Evolutionary conservation across 164 flowering plant genomes (phyloP).

Genomic region (Dillenia suffruticosa): DNA sequence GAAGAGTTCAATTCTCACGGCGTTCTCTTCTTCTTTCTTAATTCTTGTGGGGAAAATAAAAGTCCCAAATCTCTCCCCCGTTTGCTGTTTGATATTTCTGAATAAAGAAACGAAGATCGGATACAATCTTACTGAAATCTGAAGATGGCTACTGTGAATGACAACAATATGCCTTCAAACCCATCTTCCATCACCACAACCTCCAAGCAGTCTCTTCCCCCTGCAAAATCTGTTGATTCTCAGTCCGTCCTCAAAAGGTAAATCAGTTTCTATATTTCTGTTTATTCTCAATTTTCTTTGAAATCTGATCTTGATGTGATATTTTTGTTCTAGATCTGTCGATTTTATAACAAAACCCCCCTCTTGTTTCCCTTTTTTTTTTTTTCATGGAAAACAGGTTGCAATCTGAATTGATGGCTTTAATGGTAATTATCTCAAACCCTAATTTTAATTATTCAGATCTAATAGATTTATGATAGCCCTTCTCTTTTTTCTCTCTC

Average conservation of each 20-base stretch:
- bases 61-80: too few relatives aligned
- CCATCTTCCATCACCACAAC: constrained; percentile 24
- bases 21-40: too few relatives aligned
- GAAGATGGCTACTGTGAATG: constrained; percentile 23
- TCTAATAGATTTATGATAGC: not conserved
- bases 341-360: not conserved
- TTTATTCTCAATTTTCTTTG: not conserved
- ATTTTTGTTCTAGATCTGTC: not conserved
- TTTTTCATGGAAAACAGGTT: not conserved
- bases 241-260: constrained; percentile 66
- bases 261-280: not conserved
- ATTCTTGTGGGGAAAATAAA: too few relatives aligned
- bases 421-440: not conserved
- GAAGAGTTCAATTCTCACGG: too few relatives aligned
- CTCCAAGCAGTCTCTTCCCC: constrained; percentile 29
- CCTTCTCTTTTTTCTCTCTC: not conserved
- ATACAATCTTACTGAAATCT: too few relatives aligned
- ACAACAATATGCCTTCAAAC: constrained; percentile 32
- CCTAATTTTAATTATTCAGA: not conserved
- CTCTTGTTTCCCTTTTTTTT: not conserved
- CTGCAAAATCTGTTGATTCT: constrained; percentile 49
- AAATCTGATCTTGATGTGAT: not conserved
- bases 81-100: too few relatives aligned
- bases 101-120: too few relatives aligned
- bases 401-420: not conserved